A percentile compares a stretch with the other conserved stretches of the same genome.
These are phyloP conservation scores for Metschnikowia proteae DNA, from an alignment of 805 yeast species.

Conservation along the genomic window DNA sequence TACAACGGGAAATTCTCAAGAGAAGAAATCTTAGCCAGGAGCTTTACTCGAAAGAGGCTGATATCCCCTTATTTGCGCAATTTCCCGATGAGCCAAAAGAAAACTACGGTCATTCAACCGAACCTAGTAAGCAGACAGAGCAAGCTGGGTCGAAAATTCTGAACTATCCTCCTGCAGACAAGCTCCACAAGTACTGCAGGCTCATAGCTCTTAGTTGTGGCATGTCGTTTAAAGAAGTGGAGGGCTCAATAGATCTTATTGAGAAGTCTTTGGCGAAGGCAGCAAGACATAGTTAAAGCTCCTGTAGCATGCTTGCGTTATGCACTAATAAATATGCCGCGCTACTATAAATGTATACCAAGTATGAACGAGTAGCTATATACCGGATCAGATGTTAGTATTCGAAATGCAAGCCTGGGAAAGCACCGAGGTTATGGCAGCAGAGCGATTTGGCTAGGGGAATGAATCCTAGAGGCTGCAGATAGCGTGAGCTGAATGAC, in stretches of 20 bases:
- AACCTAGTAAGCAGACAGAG: not conserved
- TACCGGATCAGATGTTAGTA: not conserved
- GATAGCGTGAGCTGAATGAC: no score
- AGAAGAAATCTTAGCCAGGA: conserved; percentile 18
- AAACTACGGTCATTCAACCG: conserved; percentile 7
- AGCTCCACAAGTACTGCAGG: conserved; percentile 37
- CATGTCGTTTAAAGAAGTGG: conserved; percentile 38
- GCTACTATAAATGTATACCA: not conserved
- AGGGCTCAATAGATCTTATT: conserved; percentile 39
- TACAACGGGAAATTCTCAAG: conserved; percentile 27
- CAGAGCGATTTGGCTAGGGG: not conserved
- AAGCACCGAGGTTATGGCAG: not conserved
- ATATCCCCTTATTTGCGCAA: conserved; percentile 19
- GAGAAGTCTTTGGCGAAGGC: conserved; percentile 36
- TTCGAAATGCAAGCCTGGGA: not conserved
- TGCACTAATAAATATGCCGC: not conserved
- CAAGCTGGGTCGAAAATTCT: conserved; percentile 19
- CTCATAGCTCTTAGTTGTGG: conserved; percentile 42
- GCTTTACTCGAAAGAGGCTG: conserved; percentile 20
- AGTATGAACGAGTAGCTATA: not conserved
- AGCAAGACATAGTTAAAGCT: conserved; percentile 3
- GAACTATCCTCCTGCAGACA: conserved; percentile 29
- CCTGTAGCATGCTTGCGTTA: not conserved
- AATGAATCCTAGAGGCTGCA: no score
- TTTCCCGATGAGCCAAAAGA: conserved; percentile 20